Conservation (phyloP, 2,329 filamentous ascomycete species). For the Herpotrichia juniperi region DNA sequence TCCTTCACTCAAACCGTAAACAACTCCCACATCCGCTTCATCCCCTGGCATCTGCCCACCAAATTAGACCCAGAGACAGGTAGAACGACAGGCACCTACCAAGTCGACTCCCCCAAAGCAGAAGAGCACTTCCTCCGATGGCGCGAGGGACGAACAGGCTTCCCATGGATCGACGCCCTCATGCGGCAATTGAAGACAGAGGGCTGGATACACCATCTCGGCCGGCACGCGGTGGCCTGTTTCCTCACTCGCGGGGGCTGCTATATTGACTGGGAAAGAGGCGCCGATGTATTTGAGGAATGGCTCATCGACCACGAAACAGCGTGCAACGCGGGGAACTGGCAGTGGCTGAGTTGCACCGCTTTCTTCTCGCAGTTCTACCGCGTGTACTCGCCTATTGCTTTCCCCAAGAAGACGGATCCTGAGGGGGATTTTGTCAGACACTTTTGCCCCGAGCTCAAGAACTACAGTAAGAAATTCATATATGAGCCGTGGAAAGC, state of each 20-base stretch:
- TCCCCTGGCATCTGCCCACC: constrained; percentile 78
- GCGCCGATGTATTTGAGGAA: constrained; percentile 79
- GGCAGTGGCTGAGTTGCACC: constrained; percentile 78
- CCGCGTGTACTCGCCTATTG: constrained; percentile 71
- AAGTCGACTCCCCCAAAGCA: constrained; percentile 66
- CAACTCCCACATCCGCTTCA: constrained; percentile 73
- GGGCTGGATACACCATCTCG: constrained; percentile 82
- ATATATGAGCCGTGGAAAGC: constrained; percentile 85
- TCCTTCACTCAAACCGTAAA: constrained; percentile 68
- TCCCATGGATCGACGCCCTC: constrained; percentile 80
- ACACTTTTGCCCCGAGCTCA: constrained; percentile 71
- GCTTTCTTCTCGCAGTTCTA: constrained; percentile 78
- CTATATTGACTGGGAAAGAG: constrained; percentile 80
- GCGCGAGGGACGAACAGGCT: constrained; percentile 72
- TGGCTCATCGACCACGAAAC: constrained; percentile 76
- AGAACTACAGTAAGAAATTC: constrained; percentile 66
- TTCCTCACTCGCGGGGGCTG: constrained; percentile 81
- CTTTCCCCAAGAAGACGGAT: constrained; percentile 79
- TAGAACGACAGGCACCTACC: constrained; percentile 64
- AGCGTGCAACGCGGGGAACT: constrained; percentile 76
- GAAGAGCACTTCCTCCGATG: constrained; percentile 72
- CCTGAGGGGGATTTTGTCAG: constrained; percentile 69
- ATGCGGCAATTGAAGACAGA: constrained; percentile 76
- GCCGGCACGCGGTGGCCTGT: constrained; percentile 77
- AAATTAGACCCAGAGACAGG: constrained; percentile 54